Evolutionary conservation across 768 basidiomycete genomes (phyloP).

Genomic region (Nevesoporus exiguus): DNA sequence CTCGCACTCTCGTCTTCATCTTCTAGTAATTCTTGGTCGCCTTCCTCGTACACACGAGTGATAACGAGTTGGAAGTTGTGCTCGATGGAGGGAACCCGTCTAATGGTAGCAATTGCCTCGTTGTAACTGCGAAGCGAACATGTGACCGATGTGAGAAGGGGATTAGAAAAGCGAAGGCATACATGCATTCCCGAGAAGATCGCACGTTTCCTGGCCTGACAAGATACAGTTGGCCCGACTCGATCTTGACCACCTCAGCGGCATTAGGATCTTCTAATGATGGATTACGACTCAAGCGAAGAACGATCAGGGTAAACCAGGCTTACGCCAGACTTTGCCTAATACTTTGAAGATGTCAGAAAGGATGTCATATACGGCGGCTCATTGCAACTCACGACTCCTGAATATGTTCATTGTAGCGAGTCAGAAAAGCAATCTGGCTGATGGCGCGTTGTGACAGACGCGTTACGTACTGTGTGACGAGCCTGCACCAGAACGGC

Average conservation of each 20-base stretch:
- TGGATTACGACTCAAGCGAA: slow-evolving; percentile 24
- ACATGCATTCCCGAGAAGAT: slow-evolving; percentile 97
- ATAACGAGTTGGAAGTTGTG: slow-evolving; percentile 90
- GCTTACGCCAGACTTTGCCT: slow-evolving; percentile 93
- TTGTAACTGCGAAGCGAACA: slow-evolving; percentile 62
- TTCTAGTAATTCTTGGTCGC: slow-evolving; percentile 90
- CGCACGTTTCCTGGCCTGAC: slow-evolving; percentile 89
- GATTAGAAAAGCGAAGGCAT: slow-evolving; percentile 26
- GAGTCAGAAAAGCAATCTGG: slow-evolving; percentile 18
- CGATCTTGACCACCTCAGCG: slow-evolving; percentile 92
- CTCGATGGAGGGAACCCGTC: slow-evolving; percentile 71
- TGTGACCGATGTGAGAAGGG: background rate
- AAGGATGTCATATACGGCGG: slow-evolving; percentile 3
- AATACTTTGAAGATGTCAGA: slow-evolving; percentile 54
- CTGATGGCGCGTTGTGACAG: slow-evolving; percentile 20
- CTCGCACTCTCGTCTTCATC: slow-evolving; percentile 86
- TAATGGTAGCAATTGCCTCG: slow-evolving; percentile 92
- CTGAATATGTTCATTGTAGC: slow-evolving; percentile 79
- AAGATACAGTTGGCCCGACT: slow-evolving; percentile 86
- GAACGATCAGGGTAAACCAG: slow-evolving; percentile 13
- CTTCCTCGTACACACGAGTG: slow-evolving; percentile 96
- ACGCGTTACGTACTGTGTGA: slow-evolving; percentile 27
- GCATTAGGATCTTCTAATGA: slow-evolving; percentile 86
- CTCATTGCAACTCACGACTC: slow-evolving; percentile 53
- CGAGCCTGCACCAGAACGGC: slow-evolving; percentile 6